phyloP scores from a whole-genome alignment of 768 basidiomycete genomes.

The Lyophyllum shimeji region DNA sequence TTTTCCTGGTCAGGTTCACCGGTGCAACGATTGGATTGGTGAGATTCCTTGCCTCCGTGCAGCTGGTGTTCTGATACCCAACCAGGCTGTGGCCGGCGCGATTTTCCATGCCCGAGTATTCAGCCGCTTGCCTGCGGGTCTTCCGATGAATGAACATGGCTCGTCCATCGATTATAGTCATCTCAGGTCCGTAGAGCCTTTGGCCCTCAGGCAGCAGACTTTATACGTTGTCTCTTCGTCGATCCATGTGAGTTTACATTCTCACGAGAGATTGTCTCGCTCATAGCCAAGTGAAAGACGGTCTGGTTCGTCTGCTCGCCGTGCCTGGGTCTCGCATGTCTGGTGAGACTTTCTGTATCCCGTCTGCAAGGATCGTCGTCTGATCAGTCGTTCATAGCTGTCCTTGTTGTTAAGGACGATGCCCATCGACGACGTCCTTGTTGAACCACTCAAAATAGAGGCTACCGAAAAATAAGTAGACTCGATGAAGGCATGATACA shows the following conservation, averaged over 20 bases:
- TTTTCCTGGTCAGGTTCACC: constrained; percentile 85
- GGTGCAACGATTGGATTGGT: constrained; percentile 83
- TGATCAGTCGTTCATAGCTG: constrained; percentile 28
- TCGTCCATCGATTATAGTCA: constrained; percentile 56
- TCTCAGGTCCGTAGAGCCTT: constrained; percentile 46
- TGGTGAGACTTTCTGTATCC: constrained; percentile 39
- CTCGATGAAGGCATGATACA: constrained; percentile 3
- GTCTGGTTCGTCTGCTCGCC: constrained; percentile 77
- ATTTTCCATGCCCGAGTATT: constrained; percentile 60
- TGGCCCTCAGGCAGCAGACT: constrained; percentile 42
- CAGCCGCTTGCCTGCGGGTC: constrained; percentile 45
- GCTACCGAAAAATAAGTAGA: constrained; percentile 7
- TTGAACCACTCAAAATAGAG: constrained; percentile 4
- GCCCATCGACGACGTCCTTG: constrained; percentile 27
- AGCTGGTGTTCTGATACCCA: constrained; percentile 16
- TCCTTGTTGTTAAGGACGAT: constrained; percentile 40
- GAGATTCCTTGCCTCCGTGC: constrained; percentile 23
- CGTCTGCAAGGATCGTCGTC: not conserved
- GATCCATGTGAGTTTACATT: constrained; percentile 49
- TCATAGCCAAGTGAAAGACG: constrained; percentile 37
- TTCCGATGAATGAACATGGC: constrained; percentile 39
- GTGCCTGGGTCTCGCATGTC: constrained; percentile 60
- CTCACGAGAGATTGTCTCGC: not conserved
- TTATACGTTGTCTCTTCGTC: constrained; percentile 57
- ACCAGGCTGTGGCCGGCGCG: constrained; percentile 74